Base-by-base conservation (phyloP, 345 rosid species). In the Erodium maritimum region DNA sequence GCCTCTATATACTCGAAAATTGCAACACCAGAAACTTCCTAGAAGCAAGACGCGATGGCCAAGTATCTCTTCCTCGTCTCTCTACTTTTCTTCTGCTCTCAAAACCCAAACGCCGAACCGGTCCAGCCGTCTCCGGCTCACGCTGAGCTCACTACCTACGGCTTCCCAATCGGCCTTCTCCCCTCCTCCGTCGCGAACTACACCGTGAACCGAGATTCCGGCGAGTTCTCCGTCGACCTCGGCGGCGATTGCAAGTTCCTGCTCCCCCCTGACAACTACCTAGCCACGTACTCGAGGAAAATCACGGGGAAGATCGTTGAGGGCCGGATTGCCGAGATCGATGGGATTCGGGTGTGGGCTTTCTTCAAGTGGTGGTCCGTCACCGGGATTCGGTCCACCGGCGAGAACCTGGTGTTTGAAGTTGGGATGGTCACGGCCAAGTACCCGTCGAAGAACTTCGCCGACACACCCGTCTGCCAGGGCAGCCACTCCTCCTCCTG, bases 191-290 rank as follows among this genome's bases (percentile, higher is more conserved):
- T 86, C 55, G 69, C 50, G n/a, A 59, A 52, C 20, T 84, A 79
- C 79, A 7, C 62, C 66, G 51, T 91, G 54, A 86, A 88, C 80
- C 63, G 74, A 60, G 80, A 88, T 24, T 77, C 98, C 48, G 87
- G 96, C 17, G 75, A 77, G 18, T 91, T 91, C 83, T 70, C 72
- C 59, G 78, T 91, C 1, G 80, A 78, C 64, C 75, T 91, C 48
- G 71, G 73, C n/a, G 85, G 79, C 51, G 37, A 80, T 18, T 91
- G 98, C 75, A 76, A 75, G 70, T 23, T 91, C 67, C 84, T 82
- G 55, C 91, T 91, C 1, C 96, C 96, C 1, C 96, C 96, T 0
- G 98, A 91, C 56, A 91, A 91, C 77, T 88, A 91, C 75, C 59
- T 91, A 63, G 98, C 96, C 16, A 68, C 90, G 17, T 91, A 88